phyloP scores from a whole-genome alignment of 306 rosid genomes.

The Rubus idaeus region DNA sequence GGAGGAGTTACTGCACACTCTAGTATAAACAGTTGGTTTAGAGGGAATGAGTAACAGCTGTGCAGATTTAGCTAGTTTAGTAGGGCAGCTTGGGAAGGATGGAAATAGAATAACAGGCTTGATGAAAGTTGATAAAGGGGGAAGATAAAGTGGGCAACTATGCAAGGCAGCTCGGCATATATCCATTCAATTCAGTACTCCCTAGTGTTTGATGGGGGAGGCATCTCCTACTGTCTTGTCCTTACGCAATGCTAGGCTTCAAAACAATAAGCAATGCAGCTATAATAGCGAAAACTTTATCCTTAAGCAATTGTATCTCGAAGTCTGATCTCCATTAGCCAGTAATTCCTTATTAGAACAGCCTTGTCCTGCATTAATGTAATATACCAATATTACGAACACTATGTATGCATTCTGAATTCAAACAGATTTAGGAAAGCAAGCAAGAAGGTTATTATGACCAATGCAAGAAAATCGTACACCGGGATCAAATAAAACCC shows the following conservation, averaged over 20 bases:
- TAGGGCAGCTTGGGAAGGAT: conserved; percentile 11
- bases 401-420: background rate
- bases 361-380: background rate
- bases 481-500: background rate
- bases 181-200: conserved; percentile 38
- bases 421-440: background rate
- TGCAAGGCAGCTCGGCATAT: conserved; percentile 38
- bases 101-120: conserved; percentile 4
- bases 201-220: background rate
- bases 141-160: conserved; percentile 14
- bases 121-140: conserved; percentile 14
- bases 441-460: background rate
- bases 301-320: background rate
- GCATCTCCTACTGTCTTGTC: background rate
- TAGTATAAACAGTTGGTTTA: background rate
- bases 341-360: background rate
- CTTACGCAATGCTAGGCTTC: too few species aligned
- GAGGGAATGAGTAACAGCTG: conserved; percentile 12
- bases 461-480: background rate
- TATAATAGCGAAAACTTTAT: too few species aligned
- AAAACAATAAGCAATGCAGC: too few species aligned
- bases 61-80: conserved; percentile 14
- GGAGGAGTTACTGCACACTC: conserved; percentile 4
- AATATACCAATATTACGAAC: background rate
- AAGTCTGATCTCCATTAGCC: background rate